A percentile compares a stretch with the other conserved stretches of the same genome.
phyloP scores from a whole-genome alignment of 176 grass and related monocot species.

The Raddia guianensis region DNA sequence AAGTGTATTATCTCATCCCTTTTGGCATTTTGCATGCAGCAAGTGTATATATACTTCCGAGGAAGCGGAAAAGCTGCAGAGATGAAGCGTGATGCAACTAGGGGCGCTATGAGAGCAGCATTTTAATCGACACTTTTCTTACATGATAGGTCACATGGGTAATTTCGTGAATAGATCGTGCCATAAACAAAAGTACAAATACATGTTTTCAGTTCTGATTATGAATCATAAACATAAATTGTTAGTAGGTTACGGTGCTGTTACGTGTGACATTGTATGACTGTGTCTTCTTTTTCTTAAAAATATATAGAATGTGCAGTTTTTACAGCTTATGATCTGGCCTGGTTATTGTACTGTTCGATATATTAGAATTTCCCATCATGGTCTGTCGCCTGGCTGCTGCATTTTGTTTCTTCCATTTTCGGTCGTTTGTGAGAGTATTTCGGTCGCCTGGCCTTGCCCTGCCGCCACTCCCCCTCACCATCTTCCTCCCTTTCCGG shows the following conservation, averaged over 20 bases:
- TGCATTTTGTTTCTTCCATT: not conserved
- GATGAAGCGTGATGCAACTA: slow-evolving; percentile 75
- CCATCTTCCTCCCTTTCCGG: too few relatives aligned
- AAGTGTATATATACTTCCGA: slow-evolving; percentile 99
- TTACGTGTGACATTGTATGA: slow-evolving; percentile 32
- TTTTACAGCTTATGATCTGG: slow-evolving; percentile 9
- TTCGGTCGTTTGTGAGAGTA: not conserved
- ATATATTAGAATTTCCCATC: too few relatives aligned
- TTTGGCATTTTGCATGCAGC: slow-evolving; percentile 52
- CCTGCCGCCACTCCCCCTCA: too few relatives aligned
- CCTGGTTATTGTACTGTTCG: not conserved
- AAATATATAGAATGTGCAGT: slow-evolving; percentile 47
- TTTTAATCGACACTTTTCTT: slow-evolving; percentile 53
- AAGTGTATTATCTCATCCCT: slow-evolving; percentile 24
- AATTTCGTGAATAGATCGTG: slow-evolving; percentile 29
- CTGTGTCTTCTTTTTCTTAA: slow-evolving; percentile 4
- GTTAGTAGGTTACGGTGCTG: slow-evolving; percentile 38
- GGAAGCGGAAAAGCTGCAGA: slow-evolving; percentile 90
- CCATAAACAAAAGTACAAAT: slow-evolving; percentile 21
- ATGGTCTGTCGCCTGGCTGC: not conserved
- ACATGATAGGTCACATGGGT: slow-evolving; percentile 24
- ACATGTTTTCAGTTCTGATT: slow-evolving; percentile 40
- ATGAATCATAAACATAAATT: slow-evolving; percentile 22
- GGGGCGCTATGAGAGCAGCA: slow-evolving; percentile 75
- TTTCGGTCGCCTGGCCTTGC: too few relatives aligned